These are phyloP conservation scores for Ophiostoma quercus DNA, from an alignment of 2,329 filamentous ascomycete species.

Conservation along the genomic window DNA sequence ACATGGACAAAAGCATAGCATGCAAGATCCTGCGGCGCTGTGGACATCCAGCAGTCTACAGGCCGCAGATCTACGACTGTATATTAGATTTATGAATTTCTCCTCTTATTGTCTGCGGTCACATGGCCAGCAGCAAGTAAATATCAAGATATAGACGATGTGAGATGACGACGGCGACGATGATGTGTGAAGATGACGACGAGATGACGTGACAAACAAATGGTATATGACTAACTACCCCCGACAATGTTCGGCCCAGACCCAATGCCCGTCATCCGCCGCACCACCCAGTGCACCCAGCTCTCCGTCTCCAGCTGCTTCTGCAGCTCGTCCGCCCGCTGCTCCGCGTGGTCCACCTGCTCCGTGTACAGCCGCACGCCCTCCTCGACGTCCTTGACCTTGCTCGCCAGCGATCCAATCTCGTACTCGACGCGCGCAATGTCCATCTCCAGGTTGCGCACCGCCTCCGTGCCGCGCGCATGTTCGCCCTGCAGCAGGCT, in stretches of 20 bases:
- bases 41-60: too few relatives aligned
- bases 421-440: conserved; percentile 89
- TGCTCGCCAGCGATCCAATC: conserved; percentile 70
- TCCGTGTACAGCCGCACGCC: conserved; percentile 73
- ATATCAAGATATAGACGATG: not conserved
- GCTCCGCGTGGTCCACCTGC: conserved; percentile 68
- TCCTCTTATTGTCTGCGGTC: conserved; percentile 2
- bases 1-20: not conserved
- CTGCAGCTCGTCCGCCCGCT: conserved; percentile 57
- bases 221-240: not conserved
- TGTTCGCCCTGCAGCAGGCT: conserved; percentile 67
- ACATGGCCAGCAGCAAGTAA: not conserved
- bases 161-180: too few relatives aligned
- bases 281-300: conserved; percentile 59
- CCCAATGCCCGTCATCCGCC: conserved; percentile 56
- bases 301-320: conserved; percentile 58
- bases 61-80: conserved; percentile 1
- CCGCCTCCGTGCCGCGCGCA: conserved; percentile 60
- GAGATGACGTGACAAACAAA: not conserved
- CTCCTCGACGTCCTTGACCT: conserved; percentile 82
- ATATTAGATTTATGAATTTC: conserved; percentile 15
- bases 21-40: not conserved
- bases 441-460: conserved; percentile 74
- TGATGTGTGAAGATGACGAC: too few relatives aligned
- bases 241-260: conserved; percentile 53